These are phyloP conservation scores for Neonectria punicea DNA, from an alignment of 2,329 filamentous ascomycete species.

Conservation along the genomic window DNA sequence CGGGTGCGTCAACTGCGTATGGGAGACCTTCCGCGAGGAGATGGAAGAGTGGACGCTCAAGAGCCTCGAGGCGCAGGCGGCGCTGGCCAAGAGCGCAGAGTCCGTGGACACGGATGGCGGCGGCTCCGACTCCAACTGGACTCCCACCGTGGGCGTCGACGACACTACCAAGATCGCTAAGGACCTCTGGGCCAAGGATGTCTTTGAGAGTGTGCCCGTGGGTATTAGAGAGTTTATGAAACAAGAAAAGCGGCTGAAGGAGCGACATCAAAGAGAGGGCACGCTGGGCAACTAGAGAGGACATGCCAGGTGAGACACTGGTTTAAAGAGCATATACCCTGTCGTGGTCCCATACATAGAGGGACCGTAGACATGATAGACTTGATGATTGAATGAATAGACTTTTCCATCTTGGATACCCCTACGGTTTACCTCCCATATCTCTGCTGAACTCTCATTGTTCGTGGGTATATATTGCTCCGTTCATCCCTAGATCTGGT, in stretches of 20 bases:
- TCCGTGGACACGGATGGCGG: constrained; percentile 86
- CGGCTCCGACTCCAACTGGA: constrained; percentile 77
- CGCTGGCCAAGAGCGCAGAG: constrained; percentile 52
- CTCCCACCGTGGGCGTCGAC: constrained; percentile 42
- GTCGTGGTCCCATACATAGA: constrained; percentile 20
- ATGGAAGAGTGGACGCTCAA: constrained; percentile 86
- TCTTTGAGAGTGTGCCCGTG: constrained; percentile 86
- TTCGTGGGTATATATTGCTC: background rate
- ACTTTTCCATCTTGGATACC: constrained; percentile 11
- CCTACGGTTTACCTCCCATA: background rate
- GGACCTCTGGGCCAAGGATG: constrained; percentile 70
- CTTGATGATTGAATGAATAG: constrained; percentile 35
- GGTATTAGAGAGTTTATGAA: constrained; percentile 98
- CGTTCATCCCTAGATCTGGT: background rate
- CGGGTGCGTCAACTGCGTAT: constrained; percentile 97
- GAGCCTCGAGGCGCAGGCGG: constrained; percentile 69
- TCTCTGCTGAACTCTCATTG: constrained; percentile 1
- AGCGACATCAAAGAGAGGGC: constrained; percentile 73
- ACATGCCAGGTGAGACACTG: background rate
- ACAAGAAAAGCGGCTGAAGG: constrained; percentile 89
- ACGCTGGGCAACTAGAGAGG: constrained; percentile 52
- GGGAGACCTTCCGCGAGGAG: constrained; percentile 91
- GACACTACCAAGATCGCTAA: constrained; percentile 56
- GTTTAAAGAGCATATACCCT: constrained; percentile 34
- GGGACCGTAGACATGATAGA: constrained; percentile 31